A percentile compares a stretch with the other conserved stretches of the same genome.
Evolutionary conservation across 164 flowering plant species (phyloP).

Genomic region (Paratinospora sagittata): DNA sequence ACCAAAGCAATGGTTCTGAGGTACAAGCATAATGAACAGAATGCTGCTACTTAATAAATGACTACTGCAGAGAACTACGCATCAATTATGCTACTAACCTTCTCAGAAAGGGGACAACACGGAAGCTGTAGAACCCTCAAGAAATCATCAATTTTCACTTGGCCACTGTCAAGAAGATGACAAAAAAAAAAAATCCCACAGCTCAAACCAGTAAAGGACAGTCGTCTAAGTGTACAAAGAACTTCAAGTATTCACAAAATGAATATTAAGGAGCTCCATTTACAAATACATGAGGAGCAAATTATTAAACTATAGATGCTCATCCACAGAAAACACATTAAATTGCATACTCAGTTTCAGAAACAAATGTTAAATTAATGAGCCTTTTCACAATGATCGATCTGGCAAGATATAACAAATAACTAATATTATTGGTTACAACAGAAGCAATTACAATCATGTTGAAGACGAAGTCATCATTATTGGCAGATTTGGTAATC

Average conservation of each 20-base stretch:
- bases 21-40: background rate
- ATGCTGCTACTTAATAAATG: background rate
- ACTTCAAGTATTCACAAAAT: background rate
- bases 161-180: slow-evolving; percentile 56
- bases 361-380: background rate
- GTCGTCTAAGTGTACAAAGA: background rate
- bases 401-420: too few relatives aligned
- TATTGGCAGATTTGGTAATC: too few relatives aligned
- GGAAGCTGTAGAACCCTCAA: slow-evolving; percentile 51
- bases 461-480: too few relatives aligned
- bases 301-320: background rate
- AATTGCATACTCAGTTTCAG: background rate
- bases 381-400: too few relatives aligned
- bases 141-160: slow-evolving; percentile 49
- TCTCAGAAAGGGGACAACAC: slow-evolving; percentile 51
- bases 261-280: background rate
- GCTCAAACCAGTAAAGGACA: background rate
- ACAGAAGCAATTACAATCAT: too few relatives aligned
- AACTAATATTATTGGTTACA: too few relatives aligned
- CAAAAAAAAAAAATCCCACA: background rate
- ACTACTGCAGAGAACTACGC: background rate
- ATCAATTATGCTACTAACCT: slow-evolving; percentile 40
- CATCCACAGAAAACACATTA: background rate
- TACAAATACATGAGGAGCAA: background rate
- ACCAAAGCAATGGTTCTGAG: background rate